Percentiles rank a stretch among this genome's conserved stretches.
Conservation (phyloP, 768 basidiomycete genomes). For the Tricholoma sp. region DNA sequence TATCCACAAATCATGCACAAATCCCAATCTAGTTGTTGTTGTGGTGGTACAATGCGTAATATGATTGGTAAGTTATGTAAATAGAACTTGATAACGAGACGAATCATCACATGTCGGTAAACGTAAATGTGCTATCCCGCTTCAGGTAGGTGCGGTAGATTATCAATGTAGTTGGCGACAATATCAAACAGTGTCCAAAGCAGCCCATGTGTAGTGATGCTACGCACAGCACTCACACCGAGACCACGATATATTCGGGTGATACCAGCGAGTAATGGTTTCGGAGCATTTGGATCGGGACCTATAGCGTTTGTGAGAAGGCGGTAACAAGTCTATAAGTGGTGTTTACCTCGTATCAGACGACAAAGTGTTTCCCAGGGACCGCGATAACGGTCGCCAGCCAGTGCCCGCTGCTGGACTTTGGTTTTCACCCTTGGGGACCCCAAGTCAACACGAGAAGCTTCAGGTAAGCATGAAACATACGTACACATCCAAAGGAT, state of each 20-base stretch:
- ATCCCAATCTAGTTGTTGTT: not conserved
- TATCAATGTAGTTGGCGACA: conserved; percentile 69
- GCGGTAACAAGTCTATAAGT: not conserved
- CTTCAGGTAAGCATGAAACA: not conserved
- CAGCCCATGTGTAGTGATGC: conserved; percentile 89
- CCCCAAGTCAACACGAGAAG: conserved; percentile 8
- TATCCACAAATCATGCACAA: not conserved
- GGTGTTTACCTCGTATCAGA: conserved; percentile 64
- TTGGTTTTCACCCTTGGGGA: conserved; percentile 80
- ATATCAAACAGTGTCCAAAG: conserved; percentile 93
- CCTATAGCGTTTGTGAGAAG: conserved; percentile 35
- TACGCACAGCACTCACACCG: conserved; percentile 88
- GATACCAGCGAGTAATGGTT: conserved; percentile 70
- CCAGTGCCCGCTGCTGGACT: conserved; percentile 87
- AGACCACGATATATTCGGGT: conserved; percentile 88
- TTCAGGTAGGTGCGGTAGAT: conserved; percentile 28
- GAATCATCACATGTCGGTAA: conserved; percentile 2
- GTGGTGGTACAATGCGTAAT: conserved; percentile 15
- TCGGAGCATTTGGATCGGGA: conserved; percentile 73
- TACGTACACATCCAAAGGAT: conserved; percentile 88
- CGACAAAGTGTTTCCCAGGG: conserved; percentile 70
- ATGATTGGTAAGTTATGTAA: conserved; percentile 13
- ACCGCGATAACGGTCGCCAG: conserved; percentile 69
- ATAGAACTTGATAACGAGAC: conserved; percentile 5
- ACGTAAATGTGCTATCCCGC: conserved; percentile 14